A percentile compares a stretch with the other conserved stretches of the same genome.
These are phyloP conservation scores for Boletus coffeatus DNA, from an alignment of 1,284 basidiomycete species.

Conservation along the genomic window DNA sequence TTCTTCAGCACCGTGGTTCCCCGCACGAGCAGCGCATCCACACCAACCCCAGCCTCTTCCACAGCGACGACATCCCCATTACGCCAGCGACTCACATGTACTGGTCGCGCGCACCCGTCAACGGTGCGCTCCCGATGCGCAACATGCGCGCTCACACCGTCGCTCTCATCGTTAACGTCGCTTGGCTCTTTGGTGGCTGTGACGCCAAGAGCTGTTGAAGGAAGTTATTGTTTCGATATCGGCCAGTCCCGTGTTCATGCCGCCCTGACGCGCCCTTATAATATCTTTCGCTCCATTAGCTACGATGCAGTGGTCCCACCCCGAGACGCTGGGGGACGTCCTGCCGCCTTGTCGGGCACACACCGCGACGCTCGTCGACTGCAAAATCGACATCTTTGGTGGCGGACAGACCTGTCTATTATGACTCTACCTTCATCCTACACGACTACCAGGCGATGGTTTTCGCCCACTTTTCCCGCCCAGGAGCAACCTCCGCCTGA, in stretches of 20 bases:
- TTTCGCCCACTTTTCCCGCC: conserved; percentile 40
- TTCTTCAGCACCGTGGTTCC: conserved; percentile 51
- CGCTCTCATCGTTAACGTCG: conserved; percentile 75
- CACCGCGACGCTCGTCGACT: conserved; percentile 81
- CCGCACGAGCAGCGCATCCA: too few species aligned
- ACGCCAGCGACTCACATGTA: conserved; percentile 64
- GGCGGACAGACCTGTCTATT: conserved; percentile 80
- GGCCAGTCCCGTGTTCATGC: conserved; percentile 39
- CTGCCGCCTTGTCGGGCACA: conserved; percentile 86
- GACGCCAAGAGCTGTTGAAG: conserved; percentile 73
- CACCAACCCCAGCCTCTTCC: conserved; percentile 47
- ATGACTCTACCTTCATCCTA: conserved; percentile 80
- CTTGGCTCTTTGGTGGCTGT: conserved; percentile 89
- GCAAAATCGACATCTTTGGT: conserved; percentile 76
- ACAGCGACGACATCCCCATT: conserved; percentile 49
- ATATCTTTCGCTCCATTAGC: conserved; percentile 40
- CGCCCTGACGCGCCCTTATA: not conserved
- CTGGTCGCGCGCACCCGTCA: conserved; percentile 81
- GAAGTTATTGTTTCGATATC: conserved; percentile 80
- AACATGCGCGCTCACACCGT: conserved; percentile 82
- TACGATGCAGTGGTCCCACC: conserved; percentile 85
- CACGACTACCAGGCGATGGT: conserved; percentile 68
- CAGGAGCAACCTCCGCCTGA: conserved; percentile 8
- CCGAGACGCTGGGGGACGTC: conserved; percentile 66
- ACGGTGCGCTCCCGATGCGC: conserved; percentile 68